Percentiles rank a stretch among this genome's conserved stretches.
Conservation (phyloP, 805 yeast genomes). For the Candida odintsovae region DNA sequence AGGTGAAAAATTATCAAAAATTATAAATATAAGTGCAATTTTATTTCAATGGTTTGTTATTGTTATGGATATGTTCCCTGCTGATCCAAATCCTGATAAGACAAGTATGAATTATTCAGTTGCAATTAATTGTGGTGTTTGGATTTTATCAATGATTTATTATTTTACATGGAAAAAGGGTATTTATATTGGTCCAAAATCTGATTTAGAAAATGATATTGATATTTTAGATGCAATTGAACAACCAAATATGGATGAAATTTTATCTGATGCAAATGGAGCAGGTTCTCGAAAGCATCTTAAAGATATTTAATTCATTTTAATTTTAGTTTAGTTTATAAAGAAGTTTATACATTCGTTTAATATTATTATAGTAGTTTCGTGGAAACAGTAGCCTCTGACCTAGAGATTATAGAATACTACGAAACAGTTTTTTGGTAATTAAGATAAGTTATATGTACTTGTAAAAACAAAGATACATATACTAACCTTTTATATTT, state of each 20-base stretch:
- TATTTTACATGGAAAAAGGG: slow-evolving; percentile 48
- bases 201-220: slow-evolving; percentile 27
- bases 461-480: too few relatives aligned
- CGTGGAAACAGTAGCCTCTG: too few relatives aligned
- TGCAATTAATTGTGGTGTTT: slow-evolving; percentile 57
- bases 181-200: slow-evolving; percentile 51
- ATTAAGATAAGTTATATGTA: too few relatives aligned
- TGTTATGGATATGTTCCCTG: slow-evolving; percentile 58
- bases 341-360: neutral
- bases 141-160: slow-evolving; percentile 50
- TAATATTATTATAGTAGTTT: too few relatives aligned
- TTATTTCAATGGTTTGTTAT: slow-evolving; percentile 48
- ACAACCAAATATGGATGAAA: neutral
- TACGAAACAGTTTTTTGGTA: too few relatives aligned
- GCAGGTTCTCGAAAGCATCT: neutral
- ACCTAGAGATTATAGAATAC: too few relatives aligned
- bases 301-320: neutral
- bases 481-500: too few relatives aligned
- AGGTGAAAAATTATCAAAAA: slow-evolving; percentile 43
- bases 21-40: slow-evolving; percentile 41
- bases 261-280: neutral
- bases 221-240: slow-evolving; percentile 8
- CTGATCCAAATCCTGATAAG: slow-evolving; percentile 28
- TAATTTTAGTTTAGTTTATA: too few relatives aligned
- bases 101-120: slow-evolving; percentile 66